Base-by-base conservation (phyloP, 805 yeast genomes). In the Saccharomyces mikatae region DNA sequence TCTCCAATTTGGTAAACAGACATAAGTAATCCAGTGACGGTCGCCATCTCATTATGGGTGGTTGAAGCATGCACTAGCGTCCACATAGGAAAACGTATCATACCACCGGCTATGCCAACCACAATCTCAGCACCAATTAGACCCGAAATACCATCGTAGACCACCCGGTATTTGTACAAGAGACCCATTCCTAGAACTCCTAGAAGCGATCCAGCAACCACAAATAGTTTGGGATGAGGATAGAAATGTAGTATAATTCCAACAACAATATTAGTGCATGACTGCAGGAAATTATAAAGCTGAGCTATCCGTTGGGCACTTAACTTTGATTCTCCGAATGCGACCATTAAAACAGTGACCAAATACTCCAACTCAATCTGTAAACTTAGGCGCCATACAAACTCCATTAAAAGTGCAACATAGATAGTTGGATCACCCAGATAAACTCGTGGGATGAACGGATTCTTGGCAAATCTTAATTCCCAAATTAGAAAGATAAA, bases 71-170 rank as follows among this genome's bases (percentile, higher is more conserved):
- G 81, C 56, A 81, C 76, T 27, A 83, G 76, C 6, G 80, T 81
- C 63, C 80, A 84, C n/a, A 81, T 73, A 5, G 83, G 75, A 61
- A 81, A 82, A 21, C 86, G 79, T 71, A 83, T 80, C 66, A 83
- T 77, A 9, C 86, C 86, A 48, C 85, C 86, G 57, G 86, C 88
- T 55, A 84, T 75, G 58, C 89, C 89, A 58, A 81, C 66, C 11
- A 84, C 63, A 61, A 81, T 76, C 58, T 79, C 74, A 8, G 82
- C 78, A 10, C 83, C 87, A 65, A 84, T 80, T 53, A 83, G 71
- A 57, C 87, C 87, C 36, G 80, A 75, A 44, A 67, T 60, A 31
- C 66, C 67, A 52, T 66, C 71, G 17, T 24, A 46, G 46, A 82
- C 81, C n/a, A 75, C 76, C 64, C 87, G 73, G 71, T 64, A 84